Conservation (phyloP, 2,329 filamentous ascomycete species). For the Talaromyces atroroseus region DNA sequence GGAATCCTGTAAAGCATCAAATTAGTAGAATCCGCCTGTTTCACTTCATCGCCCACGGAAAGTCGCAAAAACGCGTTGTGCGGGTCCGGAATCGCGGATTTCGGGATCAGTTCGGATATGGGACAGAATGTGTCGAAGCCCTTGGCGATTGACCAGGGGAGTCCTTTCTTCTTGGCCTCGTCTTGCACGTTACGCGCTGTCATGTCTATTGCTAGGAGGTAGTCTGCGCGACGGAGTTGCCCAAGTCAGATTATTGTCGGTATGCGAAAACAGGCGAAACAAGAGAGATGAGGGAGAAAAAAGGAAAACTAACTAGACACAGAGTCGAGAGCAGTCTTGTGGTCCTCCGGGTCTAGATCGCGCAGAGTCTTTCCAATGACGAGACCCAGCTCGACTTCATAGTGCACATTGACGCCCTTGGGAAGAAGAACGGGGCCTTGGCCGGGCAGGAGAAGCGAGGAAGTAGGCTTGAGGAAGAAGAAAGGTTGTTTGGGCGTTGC, state of each 20-base stretch:
- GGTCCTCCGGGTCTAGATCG: conserved; percentile 70
- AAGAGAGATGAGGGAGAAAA: not conserved
- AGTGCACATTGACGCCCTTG: conserved; percentile 78
- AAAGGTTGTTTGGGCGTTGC: conserved; percentile 87
- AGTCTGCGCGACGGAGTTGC: conserved; percentile 49
- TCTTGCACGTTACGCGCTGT: conserved; percentile 93
- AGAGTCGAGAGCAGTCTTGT: conserved; percentile 69
- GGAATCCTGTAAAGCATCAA: conserved; percentile 93
- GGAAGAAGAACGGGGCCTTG: conserved; percentile 77
- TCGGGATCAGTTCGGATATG: conserved; percentile 73
- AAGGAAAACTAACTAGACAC: conserved; percentile 60
- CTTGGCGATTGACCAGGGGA: conserved; percentile 95
- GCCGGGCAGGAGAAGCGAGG: conserved; percentile 73
- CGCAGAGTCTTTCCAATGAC: conserved; percentile 76
- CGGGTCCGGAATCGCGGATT: conserved; percentile 74
- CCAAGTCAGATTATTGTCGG: not conserved
- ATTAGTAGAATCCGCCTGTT: conserved; percentile 82
- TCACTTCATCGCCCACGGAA: conserved; percentile 70
- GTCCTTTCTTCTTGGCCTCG: conserved; percentile 92
- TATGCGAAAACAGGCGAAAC: no score
- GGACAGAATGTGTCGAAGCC: conserved; percentile 97
- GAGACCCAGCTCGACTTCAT: conserved; percentile 89
- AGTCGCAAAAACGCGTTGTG: conserved; percentile 84
- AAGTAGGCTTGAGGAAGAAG: conserved; percentile 96
- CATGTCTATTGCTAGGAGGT: conserved; percentile 93